Conservation (phyloP, 352 stramenopile species). For the Phytophthora pseudosyringae region DNA sequence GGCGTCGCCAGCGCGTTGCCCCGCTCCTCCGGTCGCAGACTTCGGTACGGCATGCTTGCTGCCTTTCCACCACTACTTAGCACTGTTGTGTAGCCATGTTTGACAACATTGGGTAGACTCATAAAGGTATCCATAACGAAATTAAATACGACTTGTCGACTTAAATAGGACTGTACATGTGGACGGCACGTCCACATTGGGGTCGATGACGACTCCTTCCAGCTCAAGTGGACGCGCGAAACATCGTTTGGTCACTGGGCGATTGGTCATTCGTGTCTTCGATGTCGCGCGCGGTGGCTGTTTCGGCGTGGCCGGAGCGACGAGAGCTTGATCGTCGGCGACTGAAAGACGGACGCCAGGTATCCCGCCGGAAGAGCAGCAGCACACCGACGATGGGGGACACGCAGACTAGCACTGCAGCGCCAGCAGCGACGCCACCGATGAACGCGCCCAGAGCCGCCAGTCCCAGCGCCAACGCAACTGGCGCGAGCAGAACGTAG, state of each 20-base stretch:
- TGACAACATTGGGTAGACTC: background rate
- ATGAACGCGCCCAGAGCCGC: constrained; percentile 36
- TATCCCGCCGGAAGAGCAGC: constrained; percentile 29
- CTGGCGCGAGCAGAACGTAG: constrained; percentile 59
- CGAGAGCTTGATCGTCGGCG: constrained; percentile 20
- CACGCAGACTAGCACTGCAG: constrained; percentile 35
- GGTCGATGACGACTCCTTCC: background rate
- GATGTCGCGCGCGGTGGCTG: constrained; percentile 26
- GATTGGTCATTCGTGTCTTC: constrained; percentile 40
- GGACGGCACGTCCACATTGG: constrained; percentile 3
- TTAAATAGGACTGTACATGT: constrained; percentile 18
- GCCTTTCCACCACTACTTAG: constrained; percentile 1
- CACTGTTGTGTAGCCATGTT: constrained; percentile 11
- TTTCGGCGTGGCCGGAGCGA: constrained; percentile 21
- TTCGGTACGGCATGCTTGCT: constrained; percentile 66
- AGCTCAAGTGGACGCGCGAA: constrained; percentile 30
- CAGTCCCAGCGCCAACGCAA: constrained; percentile 43
- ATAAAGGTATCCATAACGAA: constrained; percentile 4
- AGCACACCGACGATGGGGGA: constrained; percentile 40
- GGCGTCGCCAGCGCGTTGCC: constrained; percentile 40
- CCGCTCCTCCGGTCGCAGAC: constrained; percentile 51
- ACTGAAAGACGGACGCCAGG: constrained; percentile 5
- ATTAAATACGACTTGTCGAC: constrained; percentile 12
- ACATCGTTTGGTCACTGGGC: constrained; percentile 38
- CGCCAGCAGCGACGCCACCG: constrained; percentile 29